Conservation (phyloP, 2,329 filamentous ascomycete genomes). For the Fusarium albidum region DNA sequence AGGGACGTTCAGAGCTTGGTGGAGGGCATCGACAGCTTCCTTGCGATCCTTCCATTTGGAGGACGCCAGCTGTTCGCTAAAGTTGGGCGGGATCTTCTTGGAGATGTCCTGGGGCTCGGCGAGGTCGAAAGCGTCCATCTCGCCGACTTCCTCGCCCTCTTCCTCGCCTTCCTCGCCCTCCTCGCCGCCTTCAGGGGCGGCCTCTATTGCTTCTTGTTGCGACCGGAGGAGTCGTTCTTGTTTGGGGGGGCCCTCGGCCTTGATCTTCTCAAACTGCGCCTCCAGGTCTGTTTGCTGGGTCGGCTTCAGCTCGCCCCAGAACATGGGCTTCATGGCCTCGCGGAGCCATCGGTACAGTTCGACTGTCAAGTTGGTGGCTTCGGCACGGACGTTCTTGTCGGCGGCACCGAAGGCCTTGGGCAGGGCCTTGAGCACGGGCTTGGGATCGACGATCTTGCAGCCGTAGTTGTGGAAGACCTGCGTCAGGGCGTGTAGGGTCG, state of each 20-base stretch:
- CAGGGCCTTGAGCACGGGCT: conserved; percentile 85
- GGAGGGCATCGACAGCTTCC: conserved; percentile 86
- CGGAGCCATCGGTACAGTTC: conserved; percentile 97
- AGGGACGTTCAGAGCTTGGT: conserved; percentile 80
- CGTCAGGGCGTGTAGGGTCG: conserved; percentile 77
- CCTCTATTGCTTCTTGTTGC: conserved; percentile 85
- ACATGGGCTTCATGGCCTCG: conserved; percentile 97
- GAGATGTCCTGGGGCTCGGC: conserved; percentile 89
- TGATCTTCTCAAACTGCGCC: conserved; percentile 91
- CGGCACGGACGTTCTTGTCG: conserved; percentile 96
- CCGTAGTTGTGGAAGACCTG: conserved; percentile 93
- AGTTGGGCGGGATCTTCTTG: conserved; percentile 81
- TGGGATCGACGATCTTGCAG: conserved; percentile 92
- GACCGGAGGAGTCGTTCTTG: conserved; percentile 88
- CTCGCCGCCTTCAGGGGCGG: conserved; percentile 66
- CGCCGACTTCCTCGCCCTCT: conserved; percentile 59
- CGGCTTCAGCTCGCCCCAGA: conserved; percentile 94
- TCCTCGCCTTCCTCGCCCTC: conserved; percentile 66
- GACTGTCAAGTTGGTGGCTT: conserved; percentile 88
- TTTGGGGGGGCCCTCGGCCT: conserved; percentile 85
- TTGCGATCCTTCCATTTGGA: conserved; percentile 99
- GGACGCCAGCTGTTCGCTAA: conserved; percentile 83
- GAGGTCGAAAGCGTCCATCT: conserved; percentile 82
- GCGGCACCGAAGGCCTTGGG: conserved; percentile 95
- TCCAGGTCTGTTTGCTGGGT: conserved; percentile 96